Percentiles rank a stretch among this genome's conserved stretches.
Conservation (phyloP, 257 asterid species). For the Plectranthus barbatus region DNA sequence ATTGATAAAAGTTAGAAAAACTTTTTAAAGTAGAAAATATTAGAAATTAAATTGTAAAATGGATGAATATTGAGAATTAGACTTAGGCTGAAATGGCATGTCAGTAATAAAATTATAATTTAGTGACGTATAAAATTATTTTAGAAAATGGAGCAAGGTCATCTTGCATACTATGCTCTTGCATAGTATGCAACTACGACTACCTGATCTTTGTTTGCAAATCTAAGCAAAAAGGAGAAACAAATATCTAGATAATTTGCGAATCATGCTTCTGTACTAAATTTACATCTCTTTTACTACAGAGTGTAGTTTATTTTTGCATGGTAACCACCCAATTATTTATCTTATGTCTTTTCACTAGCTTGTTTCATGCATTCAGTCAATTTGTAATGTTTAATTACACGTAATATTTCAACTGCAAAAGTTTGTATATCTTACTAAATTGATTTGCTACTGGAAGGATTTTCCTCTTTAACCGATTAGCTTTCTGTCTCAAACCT, state of each 20-base stretch:
- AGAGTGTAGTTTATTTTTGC: background rate
- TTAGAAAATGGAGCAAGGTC: too few species aligned
- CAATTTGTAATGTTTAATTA: background rate
- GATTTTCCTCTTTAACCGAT: slow-evolving; percentile 10
- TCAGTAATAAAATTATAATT: too few species aligned
- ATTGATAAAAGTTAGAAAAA: too few species aligned
- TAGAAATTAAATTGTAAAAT: too few species aligned
- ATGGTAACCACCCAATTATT: background rate
- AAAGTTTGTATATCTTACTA: background rate
- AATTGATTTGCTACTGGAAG: background rate
- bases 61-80: too few species aligned
- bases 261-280: background rate
- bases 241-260: background rate
- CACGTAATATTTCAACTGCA: background rate
- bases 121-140: too few species aligned
- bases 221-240: background rate
- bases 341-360: background rate
- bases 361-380: slow-evolving; percentile 9
- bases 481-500: background rate
- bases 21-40: too few species aligned
- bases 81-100: too few species aligned
- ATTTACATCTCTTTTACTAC: background rate
- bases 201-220: background rate
- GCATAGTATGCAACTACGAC: too few species aligned
- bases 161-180: too few species aligned